These are phyloP conservation scores for Sechiopsis laciniata DNA, from an alignment of 306 rosid species.

Conservation along the genomic window DNA sequence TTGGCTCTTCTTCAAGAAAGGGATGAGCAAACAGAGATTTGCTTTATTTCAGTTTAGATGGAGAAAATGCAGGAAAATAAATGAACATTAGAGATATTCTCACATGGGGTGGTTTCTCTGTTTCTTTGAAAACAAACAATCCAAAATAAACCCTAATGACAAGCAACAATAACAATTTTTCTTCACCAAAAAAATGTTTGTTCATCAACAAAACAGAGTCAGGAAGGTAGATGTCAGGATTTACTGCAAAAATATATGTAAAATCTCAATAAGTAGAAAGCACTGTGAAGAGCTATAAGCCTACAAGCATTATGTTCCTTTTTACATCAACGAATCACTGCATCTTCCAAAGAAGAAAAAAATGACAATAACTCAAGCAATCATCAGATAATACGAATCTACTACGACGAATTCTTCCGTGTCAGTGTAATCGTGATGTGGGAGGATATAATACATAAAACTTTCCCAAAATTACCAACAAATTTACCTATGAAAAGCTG, in stretches of 20 bases:
- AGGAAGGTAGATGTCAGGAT: not conserved
- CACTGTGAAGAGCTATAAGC: not conserved
- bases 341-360: not conserved
- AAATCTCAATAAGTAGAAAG: slow-evolving; percentile 11
- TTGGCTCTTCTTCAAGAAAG: no score
- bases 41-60: no score
- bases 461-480: not conserved
- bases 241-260: not conserved
- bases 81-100: no score
- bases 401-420: not conserved
- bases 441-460: slow-evolving; percentile 17
- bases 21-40: no score
- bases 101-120: no score
- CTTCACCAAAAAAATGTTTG: no score
- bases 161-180: no score
- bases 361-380: not conserved
- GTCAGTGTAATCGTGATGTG: not conserved
- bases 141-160: no score
- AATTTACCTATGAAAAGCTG: slow-evolving; percentile 3
- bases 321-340: slow-evolving; percentile 16
- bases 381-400: slow-evolving; percentile 3
- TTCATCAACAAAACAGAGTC: no score
- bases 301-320: not conserved
- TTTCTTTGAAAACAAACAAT: no score
- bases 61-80: no score